Conservation (phyloP, 352 stramenopile species). For the Pythium graminicola region DNA sequence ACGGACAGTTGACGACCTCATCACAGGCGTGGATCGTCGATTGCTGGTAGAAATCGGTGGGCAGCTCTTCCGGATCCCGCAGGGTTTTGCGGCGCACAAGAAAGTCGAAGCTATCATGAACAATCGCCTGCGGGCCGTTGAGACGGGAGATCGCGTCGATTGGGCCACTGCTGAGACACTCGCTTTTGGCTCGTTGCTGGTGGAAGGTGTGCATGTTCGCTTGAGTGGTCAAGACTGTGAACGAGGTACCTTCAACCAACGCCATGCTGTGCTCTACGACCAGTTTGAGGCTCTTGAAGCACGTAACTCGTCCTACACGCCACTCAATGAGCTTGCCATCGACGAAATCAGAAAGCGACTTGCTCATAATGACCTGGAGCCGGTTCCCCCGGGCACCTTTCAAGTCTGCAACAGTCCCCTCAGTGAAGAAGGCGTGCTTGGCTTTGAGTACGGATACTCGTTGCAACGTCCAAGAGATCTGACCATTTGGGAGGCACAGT, state of each 20-base stretch:
- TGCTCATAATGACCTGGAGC: slow-evolving; percentile 36
- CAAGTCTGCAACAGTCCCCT: slow-evolving; percentile 79
- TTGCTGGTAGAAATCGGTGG: slow-evolving; percentile 69
- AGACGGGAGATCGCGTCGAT: slow-evolving; percentile 77
- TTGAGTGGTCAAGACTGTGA: slow-evolving; percentile 87
- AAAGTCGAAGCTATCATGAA: slow-evolving; percentile 81
- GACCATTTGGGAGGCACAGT: slow-evolving; percentile 91
- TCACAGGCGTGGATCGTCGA: slow-evolving; percentile 63
- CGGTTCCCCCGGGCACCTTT: slow-evolving; percentile 38
- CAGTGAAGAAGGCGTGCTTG: slow-evolving; percentile 78
- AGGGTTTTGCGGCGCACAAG: slow-evolving; percentile 70
- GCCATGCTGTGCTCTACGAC: slow-evolving; percentile 85
- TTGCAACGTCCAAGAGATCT: slow-evolving; percentile 64
- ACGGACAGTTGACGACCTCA: neutral
- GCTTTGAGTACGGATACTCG: slow-evolving; percentile 86
- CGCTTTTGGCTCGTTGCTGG: slow-evolving; percentile 74
- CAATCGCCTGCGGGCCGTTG: slow-evolving; percentile 67
- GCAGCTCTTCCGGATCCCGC: slow-evolving; percentile 72
- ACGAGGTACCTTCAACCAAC: slow-evolving; percentile 86
- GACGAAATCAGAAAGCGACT: slow-evolving; percentile 38
- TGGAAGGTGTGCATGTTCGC: slow-evolving; percentile 80
- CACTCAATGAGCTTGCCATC: slow-evolving; percentile 84
- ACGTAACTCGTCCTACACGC: slow-evolving; percentile 89
- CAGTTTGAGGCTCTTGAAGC: slow-evolving; percentile 72
- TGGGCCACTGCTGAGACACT: slow-evolving; percentile 87